Base-by-base conservation (phyloP, 1,284 basidiomycete genomes). In the Cryptococcus sp. region DNA sequence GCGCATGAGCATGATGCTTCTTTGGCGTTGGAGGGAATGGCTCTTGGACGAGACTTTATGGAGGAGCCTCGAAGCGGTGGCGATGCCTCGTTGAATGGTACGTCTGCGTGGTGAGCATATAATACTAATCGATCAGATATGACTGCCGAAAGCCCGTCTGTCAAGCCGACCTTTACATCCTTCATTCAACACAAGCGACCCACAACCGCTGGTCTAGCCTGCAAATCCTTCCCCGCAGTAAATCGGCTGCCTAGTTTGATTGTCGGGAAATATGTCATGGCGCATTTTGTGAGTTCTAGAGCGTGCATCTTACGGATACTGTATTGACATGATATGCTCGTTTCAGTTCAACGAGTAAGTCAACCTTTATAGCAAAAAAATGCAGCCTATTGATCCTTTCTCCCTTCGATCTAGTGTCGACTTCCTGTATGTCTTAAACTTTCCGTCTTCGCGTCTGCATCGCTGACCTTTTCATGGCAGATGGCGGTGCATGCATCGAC, bases 1-100 rank as follows among this genome's bases (percentile, higher is more conserved):
- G 41, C 41, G n/a, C 41, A 44, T 16, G 41, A 44, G n/a, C 41
- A 44, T 44, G 41, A 44, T 16, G 41, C 41, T 44, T 44, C 41
- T 44, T 22, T 44, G 41, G 41, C 41, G 10, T 44, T 44, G 41
- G 41, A 44, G 15, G 41, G 41, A 3, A 44, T 44, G 41, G 41
- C 41, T 44, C 41, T 44, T 44, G 41, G 41, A n/a, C 41, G 41
- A 44, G 41, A 44, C 11, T 5, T 19, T 15, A 44, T 22, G 22
- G n/a, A 19, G n/a, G 41, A 44, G 13, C 41, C n/a, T 44, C 8
- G 41, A 22, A 44, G 22, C n/a, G 41, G 41, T 22, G 41, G 22
- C 41, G 41, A 44, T 2, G 7, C 41, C 8, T 44, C 41, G 41
- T 11, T 44, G 8, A 8, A 44, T 44, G 41, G 41, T 44, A 22